Base-by-base conservation (phyloP, 106 monocot genomes). In the Phalaenopsis equestris region DNA sequence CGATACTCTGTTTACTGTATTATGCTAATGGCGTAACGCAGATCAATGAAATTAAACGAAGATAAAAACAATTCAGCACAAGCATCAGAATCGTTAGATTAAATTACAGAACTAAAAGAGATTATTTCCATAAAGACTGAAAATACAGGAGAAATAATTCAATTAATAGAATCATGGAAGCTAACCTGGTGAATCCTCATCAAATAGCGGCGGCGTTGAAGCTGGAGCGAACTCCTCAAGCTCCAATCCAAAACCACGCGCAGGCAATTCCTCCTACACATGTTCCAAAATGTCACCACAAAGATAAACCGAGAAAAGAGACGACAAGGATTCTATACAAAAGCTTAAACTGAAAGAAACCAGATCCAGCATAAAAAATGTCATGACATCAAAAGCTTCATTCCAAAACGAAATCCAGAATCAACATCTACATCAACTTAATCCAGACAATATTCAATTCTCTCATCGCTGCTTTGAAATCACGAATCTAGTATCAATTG, bases 131-230 rank as follows among this genome's bases (percentile, higher is more conserved):
- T 43, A 74, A 61, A 61, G 4, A 42, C 16, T 74, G 42, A 49
- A 77, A 46, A 12, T 48, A 46, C 24, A 30, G 4, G 18, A 55
- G n/a, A 15, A 55, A 0, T 61, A 55, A 21, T 77, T 77, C 21
- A 77, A 15, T 23, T 30, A 55, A 21, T 8, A 36, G 37, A 55
- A 30, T 55, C 55, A 9, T 9, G n/a, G 56, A 76, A 55, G 38
- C 87, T 80, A 72, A 85, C 87, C 90, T 65, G 82, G 65, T 64
- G 79, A 89, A 80, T 79, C 43, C 79, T 73, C 56, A 41, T 78
- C 58, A 61, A 61, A 61, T 12, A 78, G 30, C 18, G 41, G 74
- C 42, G 74, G 74, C 30, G 41, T 41, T 1, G 30, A 57, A 55
- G 17, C 56, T 19, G 16, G 16, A 56, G 38, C 17, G 17, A n/a